Conservation (phyloP, 1,139 yeast species). For the Hyphopichia burtonii region DNA sequence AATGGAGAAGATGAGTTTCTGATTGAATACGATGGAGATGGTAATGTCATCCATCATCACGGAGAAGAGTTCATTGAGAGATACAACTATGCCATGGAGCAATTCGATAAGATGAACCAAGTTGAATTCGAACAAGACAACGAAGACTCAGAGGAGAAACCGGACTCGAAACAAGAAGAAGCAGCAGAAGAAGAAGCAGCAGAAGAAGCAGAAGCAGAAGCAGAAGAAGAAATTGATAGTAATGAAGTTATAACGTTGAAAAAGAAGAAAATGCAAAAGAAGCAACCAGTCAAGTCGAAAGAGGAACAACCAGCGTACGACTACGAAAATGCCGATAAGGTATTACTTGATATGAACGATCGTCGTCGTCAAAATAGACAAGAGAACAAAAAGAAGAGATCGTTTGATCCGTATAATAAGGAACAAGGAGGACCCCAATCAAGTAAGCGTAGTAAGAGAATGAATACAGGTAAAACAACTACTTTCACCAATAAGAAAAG, state of each 20-base stretch:
- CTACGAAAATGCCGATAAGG: conserved; percentile 48
- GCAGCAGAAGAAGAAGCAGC: background rate
- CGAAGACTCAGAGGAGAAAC: conserved; percentile 3
- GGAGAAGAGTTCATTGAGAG: conserved; percentile 15
- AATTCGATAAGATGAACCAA: conserved; percentile 14
- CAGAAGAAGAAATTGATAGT: conserved; percentile 23
- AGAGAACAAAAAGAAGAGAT: conserved; percentile 37
- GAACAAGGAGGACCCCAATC: conserved; percentile 51
- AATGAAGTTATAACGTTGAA: conserved; percentile 60
- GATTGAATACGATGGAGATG: conserved; percentile 19
- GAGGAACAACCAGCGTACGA: conserved; percentile 34
- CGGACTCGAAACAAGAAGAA: background rate
- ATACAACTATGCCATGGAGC: conserved; percentile 14
- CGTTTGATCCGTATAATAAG: conserved; percentile 60
- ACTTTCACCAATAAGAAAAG: conserved; percentile 39
- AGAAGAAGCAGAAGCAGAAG: background rate
- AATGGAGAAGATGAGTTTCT: conserved; percentile 12
- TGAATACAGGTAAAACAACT: conserved; percentile 46
- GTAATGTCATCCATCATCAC: conserved; percentile 16
- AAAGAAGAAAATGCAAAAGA: conserved; percentile 20
- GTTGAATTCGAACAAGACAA: conserved; percentile 1
- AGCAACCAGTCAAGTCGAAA: conserved; percentile 7
- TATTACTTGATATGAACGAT: conserved; percentile 32
- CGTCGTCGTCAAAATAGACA: conserved; percentile 16
- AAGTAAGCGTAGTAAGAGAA: conserved; percentile 42